Evolutionary conservation across 164 flowering plant species (phyloP).

Genomic region (grape (Vitis vinifera)): DNA sequence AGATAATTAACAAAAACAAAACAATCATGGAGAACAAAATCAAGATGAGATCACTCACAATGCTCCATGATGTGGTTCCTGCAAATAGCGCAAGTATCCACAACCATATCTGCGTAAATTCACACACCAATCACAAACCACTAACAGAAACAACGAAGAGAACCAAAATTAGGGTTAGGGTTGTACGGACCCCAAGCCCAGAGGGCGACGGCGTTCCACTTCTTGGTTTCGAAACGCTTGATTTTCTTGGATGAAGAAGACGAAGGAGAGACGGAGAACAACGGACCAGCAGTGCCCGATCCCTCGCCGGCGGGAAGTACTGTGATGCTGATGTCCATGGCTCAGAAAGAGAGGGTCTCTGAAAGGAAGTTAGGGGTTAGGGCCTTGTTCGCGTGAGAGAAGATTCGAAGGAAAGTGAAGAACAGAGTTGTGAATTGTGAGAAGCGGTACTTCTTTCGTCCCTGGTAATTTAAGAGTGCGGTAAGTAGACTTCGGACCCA

Average conservation of each 20-base stretch:
- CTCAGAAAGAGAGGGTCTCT: too few relatives aligned
- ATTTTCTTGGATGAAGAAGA: slow-evolving; percentile 45
- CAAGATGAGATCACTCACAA: slow-evolving; percentile 44
- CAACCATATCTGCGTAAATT: slow-evolving; percentile 62
- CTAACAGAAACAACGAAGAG: background rate
- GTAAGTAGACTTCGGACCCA: too few relatives aligned
- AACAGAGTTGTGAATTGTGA: too few relatives aligned
- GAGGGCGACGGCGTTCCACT: slow-evolving; percentile 85
- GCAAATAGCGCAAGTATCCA: slow-evolving; percentile 85
- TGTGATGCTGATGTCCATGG: slow-evolving; percentile 37
- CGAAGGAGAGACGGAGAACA: slow-evolving; percentile 25
- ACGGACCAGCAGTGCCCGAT: too few relatives aligned
- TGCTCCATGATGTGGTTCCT: slow-evolving; percentile 93
- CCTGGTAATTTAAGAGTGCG: too few relatives aligned
- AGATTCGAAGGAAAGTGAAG: too few relatives aligned
- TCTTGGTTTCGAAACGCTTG: slow-evolving; percentile 78
- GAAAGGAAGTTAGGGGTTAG: too few relatives aligned
- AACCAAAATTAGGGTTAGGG: slow-evolving; percentile 22
- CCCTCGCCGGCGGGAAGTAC: slow-evolving; percentile 49
- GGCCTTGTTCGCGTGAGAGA: too few relatives aligned
- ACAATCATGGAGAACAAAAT: background rate
- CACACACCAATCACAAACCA: background rate
- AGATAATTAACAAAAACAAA: background rate
- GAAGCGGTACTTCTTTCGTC: too few relatives aligned
- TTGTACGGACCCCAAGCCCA: slow-evolving; percentile 78